Evolutionary conservation across 1,284 basidiomycete genomes (phyloP).

Genomic region (Ceratobasidium sp.): DNA sequence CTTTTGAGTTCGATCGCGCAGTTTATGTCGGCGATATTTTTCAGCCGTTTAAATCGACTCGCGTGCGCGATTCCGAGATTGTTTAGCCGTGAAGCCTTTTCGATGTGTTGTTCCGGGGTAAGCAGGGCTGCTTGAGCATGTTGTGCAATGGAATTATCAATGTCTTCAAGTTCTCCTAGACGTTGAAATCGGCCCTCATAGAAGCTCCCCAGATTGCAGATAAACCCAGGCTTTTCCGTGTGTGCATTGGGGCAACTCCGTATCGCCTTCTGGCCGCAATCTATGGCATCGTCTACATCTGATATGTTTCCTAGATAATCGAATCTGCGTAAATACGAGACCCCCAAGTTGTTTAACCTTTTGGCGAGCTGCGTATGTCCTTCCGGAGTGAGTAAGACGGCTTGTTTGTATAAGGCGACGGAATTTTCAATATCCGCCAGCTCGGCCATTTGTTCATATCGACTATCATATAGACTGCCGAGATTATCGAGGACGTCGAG

Average conservation of each 20-base stretch:
- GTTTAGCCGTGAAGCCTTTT: background rate
- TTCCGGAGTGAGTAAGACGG: background rate
- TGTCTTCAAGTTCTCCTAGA: background rate
- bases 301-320: background rate
- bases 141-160: background rate
- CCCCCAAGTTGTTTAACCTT: background rate
- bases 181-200: background rate
- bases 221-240: background rate
- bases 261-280: background rate
- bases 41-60: background rate
- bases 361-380: background rate
- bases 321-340: background rate
- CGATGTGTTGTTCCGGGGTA: background rate
- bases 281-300: background rate
- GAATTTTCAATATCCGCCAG: background rate
- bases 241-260: background rate
- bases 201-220: background rate
- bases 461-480: background rate
- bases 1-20: background rate
- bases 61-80: background rate
- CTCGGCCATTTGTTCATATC: background rate
- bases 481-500: background rate
- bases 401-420: background rate
- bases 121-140: conserved; percentile 1
- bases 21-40: background rate